These are phyloP conservation scores for Vigna nakashimae DNA, from an alignment of 306 rosid species.

Conservation along the genomic window DNA sequence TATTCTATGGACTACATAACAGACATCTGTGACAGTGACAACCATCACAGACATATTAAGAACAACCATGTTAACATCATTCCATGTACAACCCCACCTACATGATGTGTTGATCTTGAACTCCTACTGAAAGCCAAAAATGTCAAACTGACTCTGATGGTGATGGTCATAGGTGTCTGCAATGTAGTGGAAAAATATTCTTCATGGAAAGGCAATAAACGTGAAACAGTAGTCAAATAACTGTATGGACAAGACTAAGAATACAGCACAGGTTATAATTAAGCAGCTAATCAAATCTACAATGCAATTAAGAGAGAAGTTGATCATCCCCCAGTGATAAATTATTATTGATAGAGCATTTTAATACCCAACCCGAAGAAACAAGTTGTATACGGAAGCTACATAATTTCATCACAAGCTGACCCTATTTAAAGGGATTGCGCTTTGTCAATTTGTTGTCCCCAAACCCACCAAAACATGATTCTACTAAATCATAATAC, in stretches of 20 bases:
- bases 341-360: not conserved
- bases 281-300: constrained; percentile 32
- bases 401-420: not conserved
- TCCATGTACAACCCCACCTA: constrained; percentile 73
- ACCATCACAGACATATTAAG: constrained; percentile 70
- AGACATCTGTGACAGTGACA: constrained; percentile 74
- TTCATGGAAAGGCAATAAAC: constrained; percentile 62
- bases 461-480: not conserved
- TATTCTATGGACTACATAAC: constrained; percentile 41
- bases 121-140: constrained; percentile 68
- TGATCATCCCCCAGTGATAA: constrained; percentile 21
- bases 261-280: constrained; percentile 8
- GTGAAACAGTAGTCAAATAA: constrained; percentile 58
- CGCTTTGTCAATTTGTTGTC: not conserved
- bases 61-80: constrained; percentile 56
- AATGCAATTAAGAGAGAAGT: constrained; percentile 19
- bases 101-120: constrained; percentile 63
- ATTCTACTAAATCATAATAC: not conserved
- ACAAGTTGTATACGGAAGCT: not conserved
- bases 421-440: not conserved
- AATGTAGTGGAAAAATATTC: constrained; percentile 54
- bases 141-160: constrained; percentile 66
- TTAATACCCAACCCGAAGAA: constrained; percentile 21
- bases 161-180: constrained; percentile 76
- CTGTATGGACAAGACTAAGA: constrained; percentile 47